Percentiles rank a stretch among this genome's conserved stretches.
Evolutionary conservation across 257 asterid species (phyloP).

Genomic region (Thymus quinquecostatus): DNA sequence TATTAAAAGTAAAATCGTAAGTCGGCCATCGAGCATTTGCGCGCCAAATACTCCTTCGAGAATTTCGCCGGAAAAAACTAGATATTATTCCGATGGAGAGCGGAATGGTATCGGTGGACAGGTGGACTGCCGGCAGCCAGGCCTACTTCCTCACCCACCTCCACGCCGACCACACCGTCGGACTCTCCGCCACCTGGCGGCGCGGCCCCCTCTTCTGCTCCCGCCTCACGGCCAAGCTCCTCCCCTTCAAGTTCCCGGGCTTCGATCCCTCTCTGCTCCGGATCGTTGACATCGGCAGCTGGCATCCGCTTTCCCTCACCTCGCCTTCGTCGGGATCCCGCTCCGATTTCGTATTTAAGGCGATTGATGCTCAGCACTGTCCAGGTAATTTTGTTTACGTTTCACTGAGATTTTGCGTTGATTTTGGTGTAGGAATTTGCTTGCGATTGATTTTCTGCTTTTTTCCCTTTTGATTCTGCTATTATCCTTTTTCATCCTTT

Average conservation of each 20-base stretch:
- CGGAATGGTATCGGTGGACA: constrained; percentile 85
- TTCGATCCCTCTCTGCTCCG: constrained; percentile 77
- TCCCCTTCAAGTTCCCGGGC: constrained; percentile 69
- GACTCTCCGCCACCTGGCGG: constrained; percentile 67
- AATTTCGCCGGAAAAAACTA: neutral
- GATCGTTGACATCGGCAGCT: constrained; percentile 59
- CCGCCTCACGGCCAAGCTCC: constrained; percentile 63
- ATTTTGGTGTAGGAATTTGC: neutral
- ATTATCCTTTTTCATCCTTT: neutral
- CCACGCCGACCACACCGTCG: constrained; percentile 84
- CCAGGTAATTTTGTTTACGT: constrained; percentile 54
- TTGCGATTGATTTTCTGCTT: constrained; percentile 9
- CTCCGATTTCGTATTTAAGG: constrained; percentile 49
- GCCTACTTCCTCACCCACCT: constrained; percentile 90
- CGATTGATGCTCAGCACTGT: constrained; percentile 84
- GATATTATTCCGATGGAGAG: constrained; percentile 51
- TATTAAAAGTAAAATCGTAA: no score
- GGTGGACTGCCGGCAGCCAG: constrained; percentile 80
- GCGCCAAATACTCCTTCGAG: neutral
- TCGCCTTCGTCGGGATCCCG: constrained; percentile 57
- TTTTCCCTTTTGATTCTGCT: neutral
- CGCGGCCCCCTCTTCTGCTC: constrained; percentile 84
- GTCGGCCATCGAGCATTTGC: no score
- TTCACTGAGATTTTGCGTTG: constrained; percentile 27
- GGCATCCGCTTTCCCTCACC: constrained; percentile 59